Base-by-base conservation (phyloP, 2,329 filamentous ascomycete genomes). In the Akanthomyces muscarius region DNA sequence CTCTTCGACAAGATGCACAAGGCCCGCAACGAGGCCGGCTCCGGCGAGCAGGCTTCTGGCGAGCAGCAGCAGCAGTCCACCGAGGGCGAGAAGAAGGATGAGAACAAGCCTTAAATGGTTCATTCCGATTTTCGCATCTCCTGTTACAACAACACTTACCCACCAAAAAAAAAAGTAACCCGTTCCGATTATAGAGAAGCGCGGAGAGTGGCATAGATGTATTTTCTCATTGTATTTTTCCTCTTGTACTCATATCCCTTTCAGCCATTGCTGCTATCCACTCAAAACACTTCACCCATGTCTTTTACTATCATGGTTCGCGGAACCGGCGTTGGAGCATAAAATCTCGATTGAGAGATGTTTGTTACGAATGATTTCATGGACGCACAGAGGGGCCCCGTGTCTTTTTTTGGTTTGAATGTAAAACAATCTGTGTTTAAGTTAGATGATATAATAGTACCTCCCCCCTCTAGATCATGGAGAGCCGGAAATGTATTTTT, bases 1-100 rank as follows among this genome's bases (percentile, higher is more conserved):
- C 88, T 98, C 74, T 98, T 99, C 79, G 95, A 98, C 84, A 97
- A 98, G 90, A 97, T 99, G 91, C 94, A 99, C 90, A 96, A 96
- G 86, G 92, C 94, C 70, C 89, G 91, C 71, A 77, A 80, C 70
- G 90, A 93, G 82, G 83, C 82, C 70, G 77, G 81, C 73, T 68
- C 71, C 64, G 78, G 82, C 74, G 78, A 85, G 74, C 79, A 84
- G 73, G 68, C 74, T 71, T 78, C 71, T 69, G 77, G 72, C 76
- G 71, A 80, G 71, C 60, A 61, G 74, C 74, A 36, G 74, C 74
- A 80, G 74, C 74, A 80, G 78, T 77, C 79, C 71, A 72, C 84
- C 65, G 87, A 90, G 76, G 87, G 83, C 69, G 87, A 92, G 82
- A 90, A 90, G 84, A 92, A 92, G 86, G 84, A 83, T 68, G 86